phyloP scores from a whole-genome alignment of 441 rosid species.

The Raphanus hybrid region DNA sequence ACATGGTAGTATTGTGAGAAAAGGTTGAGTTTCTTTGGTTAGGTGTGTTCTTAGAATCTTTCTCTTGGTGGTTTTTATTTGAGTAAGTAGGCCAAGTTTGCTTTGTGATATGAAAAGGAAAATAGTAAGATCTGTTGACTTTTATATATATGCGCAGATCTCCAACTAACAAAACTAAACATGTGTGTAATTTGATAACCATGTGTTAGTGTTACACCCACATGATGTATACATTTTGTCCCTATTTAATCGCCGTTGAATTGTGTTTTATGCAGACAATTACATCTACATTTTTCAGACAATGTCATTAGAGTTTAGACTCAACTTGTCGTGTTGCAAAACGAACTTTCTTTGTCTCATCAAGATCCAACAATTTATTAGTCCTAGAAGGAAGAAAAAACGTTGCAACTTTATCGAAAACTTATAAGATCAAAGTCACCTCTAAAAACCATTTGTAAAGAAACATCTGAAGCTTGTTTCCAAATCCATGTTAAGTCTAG shows the following conservation, averaged over 20 bases:
- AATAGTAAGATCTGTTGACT: slow-evolving; percentile 29
- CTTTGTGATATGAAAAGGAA: slow-evolving; percentile 11
- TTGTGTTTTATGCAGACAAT: slow-evolving; percentile 28
- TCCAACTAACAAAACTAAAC: slow-evolving; percentile 33
- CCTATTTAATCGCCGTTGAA: slow-evolving; percentile 29
- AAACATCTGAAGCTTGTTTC: background rate
- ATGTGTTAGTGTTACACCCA: slow-evolving; percentile 39
- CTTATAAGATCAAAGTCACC: background rate
- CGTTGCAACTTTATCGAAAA: background rate
- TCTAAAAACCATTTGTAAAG: background rate
- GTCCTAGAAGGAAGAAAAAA: background rate
- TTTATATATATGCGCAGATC: slow-evolving; percentile 15
- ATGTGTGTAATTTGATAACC: slow-evolving; percentile 21
- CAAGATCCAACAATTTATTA: background rate
- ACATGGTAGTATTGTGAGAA: slow-evolving; percentile 48
- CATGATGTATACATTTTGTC: slow-evolving; percentile 35
- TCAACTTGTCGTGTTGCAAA: slow-evolving; percentile 20
- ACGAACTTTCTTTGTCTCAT: slow-evolving; percentile 6
- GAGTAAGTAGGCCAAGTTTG: slow-evolving; percentile 23
- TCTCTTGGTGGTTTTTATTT: slow-evolving; percentile 31
- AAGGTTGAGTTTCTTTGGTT: background rate
- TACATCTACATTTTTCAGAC: slow-evolving; percentile 30
- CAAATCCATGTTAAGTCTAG: background rate
- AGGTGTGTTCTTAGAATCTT: slow-evolving; percentile 33
- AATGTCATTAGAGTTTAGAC: slow-evolving; percentile 20